phyloP scores from a whole-genome alignment of 2,329 filamentous ascomycete species.

The Dactylellina haptotyla region DNA sequence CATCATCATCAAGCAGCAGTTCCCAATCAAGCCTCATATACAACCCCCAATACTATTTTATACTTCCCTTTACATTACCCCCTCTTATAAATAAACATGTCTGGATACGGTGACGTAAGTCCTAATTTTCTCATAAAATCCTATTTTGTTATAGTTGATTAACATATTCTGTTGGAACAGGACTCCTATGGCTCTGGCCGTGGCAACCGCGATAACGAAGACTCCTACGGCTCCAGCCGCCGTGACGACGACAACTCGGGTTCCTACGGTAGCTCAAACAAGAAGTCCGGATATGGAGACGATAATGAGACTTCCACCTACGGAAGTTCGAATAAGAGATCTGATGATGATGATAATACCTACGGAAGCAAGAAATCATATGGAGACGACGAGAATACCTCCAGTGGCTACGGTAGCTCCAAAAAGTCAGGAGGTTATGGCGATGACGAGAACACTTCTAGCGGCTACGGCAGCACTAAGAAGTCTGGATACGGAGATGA shows the following conservation, averaged over 20 bases:
- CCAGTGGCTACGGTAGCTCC: conserved; percentile 14
- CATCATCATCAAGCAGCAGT: conserved; percentile 33
- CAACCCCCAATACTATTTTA: conserved; percentile 12
- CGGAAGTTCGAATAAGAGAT: conserved; percentile 4
- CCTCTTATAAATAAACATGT: conserved; percentile 29
- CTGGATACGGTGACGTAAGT: conserved; percentile 45
- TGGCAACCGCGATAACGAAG: conserved; percentile 1
- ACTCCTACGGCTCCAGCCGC: conserved; percentile 5
- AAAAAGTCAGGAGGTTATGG: conserved; percentile 16
- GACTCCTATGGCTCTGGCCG: conserved; percentile 25
- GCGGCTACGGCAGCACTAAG: conserved; percentile 25
- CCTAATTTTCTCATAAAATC: not conserved
- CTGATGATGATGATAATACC: conserved; percentile 47
- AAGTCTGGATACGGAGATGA: conserved; percentile 11
- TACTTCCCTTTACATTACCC: not conserved
- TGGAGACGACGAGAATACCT: conserved; percentile 46
- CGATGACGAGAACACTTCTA: conserved; percentile 39
- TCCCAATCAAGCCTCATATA: conserved; percentile 9
- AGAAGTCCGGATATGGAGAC: too few species aligned
- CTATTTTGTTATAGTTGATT: not conserved
- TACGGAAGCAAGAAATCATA: conserved; percentile 20
- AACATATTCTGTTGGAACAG: not conserved
- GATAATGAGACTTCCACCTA: conserved; percentile 26
- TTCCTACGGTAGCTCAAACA: too few species aligned
- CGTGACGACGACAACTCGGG: conserved; percentile 9